phyloP scores from a whole-genome alignment of 805 yeast genomes.

The Lachancea cidri region DNA sequence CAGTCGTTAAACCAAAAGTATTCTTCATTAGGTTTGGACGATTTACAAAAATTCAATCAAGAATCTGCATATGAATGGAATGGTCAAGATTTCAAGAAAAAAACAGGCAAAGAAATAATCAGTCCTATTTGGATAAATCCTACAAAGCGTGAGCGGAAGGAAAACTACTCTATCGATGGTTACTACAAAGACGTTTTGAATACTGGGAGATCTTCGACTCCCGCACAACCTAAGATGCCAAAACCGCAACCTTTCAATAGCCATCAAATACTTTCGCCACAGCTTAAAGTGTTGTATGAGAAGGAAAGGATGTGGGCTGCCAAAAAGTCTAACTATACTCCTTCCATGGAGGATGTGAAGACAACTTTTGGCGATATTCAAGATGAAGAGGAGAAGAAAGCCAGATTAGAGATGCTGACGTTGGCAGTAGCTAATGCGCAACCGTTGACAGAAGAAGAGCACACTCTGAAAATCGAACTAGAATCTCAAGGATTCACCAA shows the following conservation, averaged over 20 bases:
- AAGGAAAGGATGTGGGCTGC: conserved; percentile 75
- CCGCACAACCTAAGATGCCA: conserved; percentile 74
- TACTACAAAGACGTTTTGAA: conserved; percentile 78
- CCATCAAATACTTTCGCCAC: conserved; percentile 85
- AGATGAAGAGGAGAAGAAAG: conserved; percentile 40
- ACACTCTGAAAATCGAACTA: conserved; percentile 51
- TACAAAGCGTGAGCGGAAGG: conserved; percentile 76
- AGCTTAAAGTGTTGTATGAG: conserved; percentile 69
- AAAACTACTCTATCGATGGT: conserved; percentile 81
- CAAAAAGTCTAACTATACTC: conserved; percentile 62
- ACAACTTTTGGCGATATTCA: conserved; percentile 33
- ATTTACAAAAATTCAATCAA: conserved; percentile 67
- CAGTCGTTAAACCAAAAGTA: conserved; percentile 56
- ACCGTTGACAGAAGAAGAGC: conserved; percentile 81
- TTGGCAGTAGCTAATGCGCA: conserved; percentile 70
- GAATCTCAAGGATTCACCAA: conserved; percentile 64
- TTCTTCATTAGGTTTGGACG: conserved; percentile 65
- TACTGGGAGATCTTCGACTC: conserved; percentile 51
- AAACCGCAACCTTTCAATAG: conserved; percentile 78
- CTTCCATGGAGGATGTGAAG: conserved; percentile 53
- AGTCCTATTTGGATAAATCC: conserved; percentile 77
- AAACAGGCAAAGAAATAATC: conserved; percentile 41
- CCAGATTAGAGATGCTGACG: conserved; percentile 56
- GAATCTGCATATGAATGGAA: conserved; percentile 84
- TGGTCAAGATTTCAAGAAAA: conserved; percentile 73